Conservation (phyloP, 2,329 filamentous ascomycete genomes). For the Ophiostoma triangulosporum region DNA sequence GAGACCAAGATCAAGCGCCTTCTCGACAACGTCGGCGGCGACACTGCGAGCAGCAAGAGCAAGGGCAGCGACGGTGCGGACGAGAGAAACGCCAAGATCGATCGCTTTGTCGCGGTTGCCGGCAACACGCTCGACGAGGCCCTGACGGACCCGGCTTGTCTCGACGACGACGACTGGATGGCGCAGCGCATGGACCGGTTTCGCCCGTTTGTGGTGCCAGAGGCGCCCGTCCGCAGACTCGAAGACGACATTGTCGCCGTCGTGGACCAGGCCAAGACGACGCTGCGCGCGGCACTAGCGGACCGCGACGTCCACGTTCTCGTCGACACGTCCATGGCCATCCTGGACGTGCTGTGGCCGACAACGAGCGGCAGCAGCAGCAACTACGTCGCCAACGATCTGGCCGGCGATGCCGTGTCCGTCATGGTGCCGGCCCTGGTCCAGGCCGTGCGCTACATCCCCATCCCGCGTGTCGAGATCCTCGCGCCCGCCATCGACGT, state of each 20-base stretch:
- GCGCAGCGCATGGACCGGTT: conserved; percentile 43
- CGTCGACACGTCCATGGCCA: conserved; percentile 48
- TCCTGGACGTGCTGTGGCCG: conserved; percentile 58
- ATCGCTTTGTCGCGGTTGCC: conserved; percentile 59
- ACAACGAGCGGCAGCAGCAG: conserved; percentile 24
- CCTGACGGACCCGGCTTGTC: conserved; percentile 74
- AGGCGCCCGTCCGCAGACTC: conserved; percentile 17
- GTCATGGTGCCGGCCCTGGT: conserved; percentile 70
- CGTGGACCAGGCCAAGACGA: conserved; percentile 52
- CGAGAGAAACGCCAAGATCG: conserved; percentile 45
- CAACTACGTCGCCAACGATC: conserved; percentile 31
- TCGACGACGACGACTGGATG: conserved; percentile 32
- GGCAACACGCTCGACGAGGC: conserved; percentile 66
- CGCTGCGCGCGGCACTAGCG: conserved; percentile 52
- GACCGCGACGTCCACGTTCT: conserved; percentile 63
- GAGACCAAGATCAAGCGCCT: conserved; percentile 56
- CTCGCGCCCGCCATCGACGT: conserved; percentile 74
- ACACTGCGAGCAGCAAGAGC: conserved; percentile 15
- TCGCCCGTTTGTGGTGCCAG: neutral
- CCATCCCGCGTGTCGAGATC: conserved; percentile 81
- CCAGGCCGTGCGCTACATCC: conserved; percentile 69
- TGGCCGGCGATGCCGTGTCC: conserved; percentile 63
- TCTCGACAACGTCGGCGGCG: conserved; percentile 44
- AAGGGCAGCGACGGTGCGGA: neutral
- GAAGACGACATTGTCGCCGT: conserved; percentile 61